Percentiles rank a stretch among this genome's conserved stretches.
Evolutionary conservation across 1,139 yeast species (phyloP).

Genomic region (Groenewaldozyma sp.): DNA sequence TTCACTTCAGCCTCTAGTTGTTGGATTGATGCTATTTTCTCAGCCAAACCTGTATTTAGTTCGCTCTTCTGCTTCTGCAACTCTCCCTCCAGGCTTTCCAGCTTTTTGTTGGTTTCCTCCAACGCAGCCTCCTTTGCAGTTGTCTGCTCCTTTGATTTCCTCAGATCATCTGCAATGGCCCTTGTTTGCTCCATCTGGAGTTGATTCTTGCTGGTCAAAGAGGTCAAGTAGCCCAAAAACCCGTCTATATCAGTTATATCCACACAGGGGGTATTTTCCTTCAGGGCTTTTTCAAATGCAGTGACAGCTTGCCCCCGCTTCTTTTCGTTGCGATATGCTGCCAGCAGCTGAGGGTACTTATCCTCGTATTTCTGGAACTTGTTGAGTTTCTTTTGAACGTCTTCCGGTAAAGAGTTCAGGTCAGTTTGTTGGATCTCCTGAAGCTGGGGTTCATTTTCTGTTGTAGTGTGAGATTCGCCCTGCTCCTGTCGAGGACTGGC

Average conservation of each 20-base stretch:
- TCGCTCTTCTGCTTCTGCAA: not conserved
- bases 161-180: slow-evolving; percentile 21
- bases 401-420: slow-evolving; percentile 2
- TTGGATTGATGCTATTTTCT: not conserved
- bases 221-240: slow-evolving; percentile 60
- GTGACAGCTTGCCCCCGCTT: slow-evolving; percentile 53
- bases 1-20: not conserved
- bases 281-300: slow-evolving; percentile 59
- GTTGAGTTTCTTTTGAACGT: slow-evolving; percentile 38
- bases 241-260: slow-evolving; percentile 62
- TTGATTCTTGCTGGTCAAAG: slow-evolving; percentile 51
- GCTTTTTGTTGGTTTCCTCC: not conserved
- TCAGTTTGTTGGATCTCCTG: too few relatives aligned
- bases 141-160: slow-evolving; percentile 7
- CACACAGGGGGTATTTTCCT: slow-evolving; percentile 74
- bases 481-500: too few relatives aligned
- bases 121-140: slow-evolving; percentile 6
- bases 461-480: too few relatives aligned
- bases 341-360: slow-evolving; percentile 61
- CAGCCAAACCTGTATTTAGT: too few relatives aligned
- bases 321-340: slow-evolving; percentile 79
- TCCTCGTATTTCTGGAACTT: slow-evolving; percentile 84
- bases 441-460: too few relatives aligned
- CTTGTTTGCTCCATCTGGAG: slow-evolving; percentile 49
- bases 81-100: slow-evolving; percentile 1